phyloP scores from a whole-genome alignment of 2,329 filamentous ascomycete genomes.

The Aspergillus awamori region DNA sequence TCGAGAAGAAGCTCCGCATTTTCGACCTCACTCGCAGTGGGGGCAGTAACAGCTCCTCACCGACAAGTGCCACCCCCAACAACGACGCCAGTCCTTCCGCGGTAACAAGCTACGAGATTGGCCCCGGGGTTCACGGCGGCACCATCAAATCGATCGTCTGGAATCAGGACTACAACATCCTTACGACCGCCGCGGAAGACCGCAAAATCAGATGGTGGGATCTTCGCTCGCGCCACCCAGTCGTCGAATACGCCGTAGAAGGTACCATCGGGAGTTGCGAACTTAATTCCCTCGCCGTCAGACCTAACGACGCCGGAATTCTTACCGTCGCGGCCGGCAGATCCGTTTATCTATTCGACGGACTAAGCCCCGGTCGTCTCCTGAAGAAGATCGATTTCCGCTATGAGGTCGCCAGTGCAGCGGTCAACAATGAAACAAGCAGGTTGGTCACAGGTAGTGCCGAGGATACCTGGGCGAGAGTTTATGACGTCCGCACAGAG shows the following conservation, averaged over 20 bases:
- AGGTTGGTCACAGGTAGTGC: conserved; percentile 89
- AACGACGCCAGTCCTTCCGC: conserved; percentile 53
- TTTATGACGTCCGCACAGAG: conserved; percentile 85
- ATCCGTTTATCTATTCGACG: conserved; percentile 88
- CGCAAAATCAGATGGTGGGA: conserved; percentile 96
- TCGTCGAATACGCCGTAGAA: conserved; percentile 77
- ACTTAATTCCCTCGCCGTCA: conserved; percentile 69
- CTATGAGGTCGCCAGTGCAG: conserved; percentile 89
- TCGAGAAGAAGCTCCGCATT: conserved; percentile 94
- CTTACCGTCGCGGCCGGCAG: conserved; percentile 93
- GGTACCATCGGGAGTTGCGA: conserved; percentile 91
- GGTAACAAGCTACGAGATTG: conserved; percentile 80
- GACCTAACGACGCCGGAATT: conserved; percentile 67
- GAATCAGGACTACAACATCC: conserved; percentile 82
- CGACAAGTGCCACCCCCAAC: conserved; percentile 41
- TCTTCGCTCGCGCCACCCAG: conserved; percentile 71
- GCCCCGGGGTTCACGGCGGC: conserved; percentile 76
- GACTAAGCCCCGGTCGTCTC: conserved; percentile 65
- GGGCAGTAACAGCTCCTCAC: conserved; percentile 40
- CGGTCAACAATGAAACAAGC: conserved; percentile 76
- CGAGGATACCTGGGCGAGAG: conserved; percentile 93
- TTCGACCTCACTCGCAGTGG: conserved; percentile 74
- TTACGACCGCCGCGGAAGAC: conserved; percentile 88
- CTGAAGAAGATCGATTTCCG: conserved; percentile 79
- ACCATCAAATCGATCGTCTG: conserved; percentile 97